Percentiles rank a stretch among this genome's conserved stretches.
These are phyloP conservation scores for Aaosphaeria pasadenensis DNA, from an alignment of 2,329 filamentous ascomycete species.

Conservation along the genomic window DNA sequence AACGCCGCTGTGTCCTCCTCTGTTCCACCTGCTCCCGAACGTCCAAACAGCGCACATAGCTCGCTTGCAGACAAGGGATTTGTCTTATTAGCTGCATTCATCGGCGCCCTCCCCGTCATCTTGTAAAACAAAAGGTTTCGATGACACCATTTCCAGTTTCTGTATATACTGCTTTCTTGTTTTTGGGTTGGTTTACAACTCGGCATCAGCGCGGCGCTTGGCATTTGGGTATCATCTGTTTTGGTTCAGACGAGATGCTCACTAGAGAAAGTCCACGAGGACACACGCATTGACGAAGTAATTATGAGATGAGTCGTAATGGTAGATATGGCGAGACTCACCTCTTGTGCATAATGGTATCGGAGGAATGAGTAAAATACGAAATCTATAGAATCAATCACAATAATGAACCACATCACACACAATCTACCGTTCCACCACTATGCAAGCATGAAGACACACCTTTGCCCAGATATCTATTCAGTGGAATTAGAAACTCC, in stretches of 20 bases:
- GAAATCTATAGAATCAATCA: too few relatives aligned
- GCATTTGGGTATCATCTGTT: background rate
- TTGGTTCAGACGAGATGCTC: background rate
- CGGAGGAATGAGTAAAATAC: too few relatives aligned
- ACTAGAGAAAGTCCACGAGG: background rate
- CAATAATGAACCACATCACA: too few relatives aligned
- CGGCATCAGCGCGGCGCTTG: background rate
- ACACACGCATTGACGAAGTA: background rate
- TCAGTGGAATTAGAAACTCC: too few relatives aligned
- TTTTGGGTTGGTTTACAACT: background rate
- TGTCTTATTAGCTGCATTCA: constrained; percentile 17
- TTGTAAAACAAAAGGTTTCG: constrained; percentile 9
- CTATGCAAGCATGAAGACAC: too few relatives aligned
- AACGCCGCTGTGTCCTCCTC: constrained; percentile 11
- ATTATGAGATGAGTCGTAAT: too few relatives aligned
- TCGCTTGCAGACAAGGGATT: constrained; percentile 8
- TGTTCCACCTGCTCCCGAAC: constrained; percentile 8
- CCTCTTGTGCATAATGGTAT: too few relatives aligned
- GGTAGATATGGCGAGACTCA: too few relatives aligned
- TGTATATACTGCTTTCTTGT: background rate
- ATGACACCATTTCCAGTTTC: too few relatives aligned
- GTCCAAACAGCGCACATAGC: constrained; percentile 10
- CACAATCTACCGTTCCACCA: too few relatives aligned
- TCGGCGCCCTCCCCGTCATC: constrained; percentile 14
- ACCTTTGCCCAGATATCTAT: too few relatives aligned